phyloP scores from a whole-genome alignment of 169 alveolate genomes.

The Cryptosporidium sp. region DNA sequence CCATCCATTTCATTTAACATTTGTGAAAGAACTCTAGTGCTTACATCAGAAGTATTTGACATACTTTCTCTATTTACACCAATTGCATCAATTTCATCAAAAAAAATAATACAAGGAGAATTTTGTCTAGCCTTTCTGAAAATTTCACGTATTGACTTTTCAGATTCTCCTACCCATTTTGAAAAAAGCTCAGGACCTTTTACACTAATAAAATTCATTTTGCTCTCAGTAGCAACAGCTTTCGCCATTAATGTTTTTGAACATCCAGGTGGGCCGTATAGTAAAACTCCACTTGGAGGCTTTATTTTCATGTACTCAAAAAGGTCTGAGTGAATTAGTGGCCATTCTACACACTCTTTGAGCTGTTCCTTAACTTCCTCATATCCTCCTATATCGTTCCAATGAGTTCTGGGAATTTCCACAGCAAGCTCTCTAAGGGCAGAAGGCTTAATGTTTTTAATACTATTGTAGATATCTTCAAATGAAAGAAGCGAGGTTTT shows the following conservation, averaged over 20 bases:
- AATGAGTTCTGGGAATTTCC: constrained; percentile 94
- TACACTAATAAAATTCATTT: constrained; percentile 97
- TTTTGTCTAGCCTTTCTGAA: constrained; percentile 95
- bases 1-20: constrained; percentile 99
- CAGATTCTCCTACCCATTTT: constrained; percentile 99
- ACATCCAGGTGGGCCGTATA: constrained; percentile 99
- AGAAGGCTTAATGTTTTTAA: constrained; percentile 75
- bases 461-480: constrained; percentile 60
- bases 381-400: constrained; percentile 99
- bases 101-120: constrained; percentile 90
- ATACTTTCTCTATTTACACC: constrained; percentile 89
- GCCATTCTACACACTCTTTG: constrained; percentile 97
- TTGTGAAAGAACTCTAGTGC: constrained; percentile 96
- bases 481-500: constrained; percentile 7
- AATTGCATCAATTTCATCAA: constrained; percentile 99
- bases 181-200: constrained; percentile 99
- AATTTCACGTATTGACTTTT: constrained; percentile 94
- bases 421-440: constrained; percentile 87
- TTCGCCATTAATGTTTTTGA: constrained; percentile 99
- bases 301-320: constrained; percentile 88
- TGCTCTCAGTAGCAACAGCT: constrained; percentile 99
- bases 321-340: constrained; percentile 91
- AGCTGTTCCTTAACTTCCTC: constrained; percentile 91
- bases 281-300: constrained; percentile 96
- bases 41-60: constrained; percentile 85